phyloP scores from a whole-genome alignment of 345 rosid genomes.

The Bruguiera sexangula region DNA sequence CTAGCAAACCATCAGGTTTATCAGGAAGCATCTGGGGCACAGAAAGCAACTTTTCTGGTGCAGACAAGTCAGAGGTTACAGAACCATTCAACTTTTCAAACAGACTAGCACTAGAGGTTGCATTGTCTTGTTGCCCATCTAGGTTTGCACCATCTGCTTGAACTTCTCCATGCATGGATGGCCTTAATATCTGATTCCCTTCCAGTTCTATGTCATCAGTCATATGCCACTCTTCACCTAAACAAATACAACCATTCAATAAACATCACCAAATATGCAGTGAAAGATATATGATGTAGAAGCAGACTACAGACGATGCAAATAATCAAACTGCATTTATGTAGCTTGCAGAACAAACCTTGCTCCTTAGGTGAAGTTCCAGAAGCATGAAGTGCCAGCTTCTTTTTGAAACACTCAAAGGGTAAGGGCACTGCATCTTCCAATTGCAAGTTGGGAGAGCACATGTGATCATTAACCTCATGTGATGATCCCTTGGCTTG shows the following conservation, averaged over 20 bases:
- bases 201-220: slow-evolving; percentile 28
- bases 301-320: slow-evolving; percentile 2
- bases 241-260: slow-evolving; percentile 5
- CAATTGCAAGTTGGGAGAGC: slow-evolving; percentile 15
- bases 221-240: slow-evolving; percentile 37
- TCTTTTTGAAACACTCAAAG: slow-evolving; percentile 17
- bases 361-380: slow-evolving; percentile 36
- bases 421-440: slow-evolving; percentile 20
- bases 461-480: slow-evolving; percentile 14
- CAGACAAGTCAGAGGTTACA: slow-evolving; percentile 47
- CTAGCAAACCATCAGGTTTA: slow-evolving; percentile 43
- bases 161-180: slow-evolving; percentile 36
- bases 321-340: slow-evolving; percentile 10
- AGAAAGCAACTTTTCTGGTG: slow-evolving; percentile 77
- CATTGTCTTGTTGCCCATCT: slow-evolving; percentile 36
- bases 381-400: slow-evolving; percentile 21
- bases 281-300: not conserved
- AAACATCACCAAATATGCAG: not conserved
- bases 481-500: slow-evolving; percentile 19
- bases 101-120: slow-evolving; percentile 33
- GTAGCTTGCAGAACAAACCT: slow-evolving; percentile 41
- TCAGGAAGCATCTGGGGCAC: slow-evolving; percentile 44
- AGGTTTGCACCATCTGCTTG: slow-evolving; percentile 28
- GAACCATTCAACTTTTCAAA: slow-evolving; percentile 33
- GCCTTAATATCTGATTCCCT: slow-evolving; percentile 40